A percentile compares a stretch with the other conserved stretches of the same genome.
Evolutionary conservation across 768 basidiomycete genomes (phyloP).

Genomic region (Pleurotus pulmonarius): DNA sequence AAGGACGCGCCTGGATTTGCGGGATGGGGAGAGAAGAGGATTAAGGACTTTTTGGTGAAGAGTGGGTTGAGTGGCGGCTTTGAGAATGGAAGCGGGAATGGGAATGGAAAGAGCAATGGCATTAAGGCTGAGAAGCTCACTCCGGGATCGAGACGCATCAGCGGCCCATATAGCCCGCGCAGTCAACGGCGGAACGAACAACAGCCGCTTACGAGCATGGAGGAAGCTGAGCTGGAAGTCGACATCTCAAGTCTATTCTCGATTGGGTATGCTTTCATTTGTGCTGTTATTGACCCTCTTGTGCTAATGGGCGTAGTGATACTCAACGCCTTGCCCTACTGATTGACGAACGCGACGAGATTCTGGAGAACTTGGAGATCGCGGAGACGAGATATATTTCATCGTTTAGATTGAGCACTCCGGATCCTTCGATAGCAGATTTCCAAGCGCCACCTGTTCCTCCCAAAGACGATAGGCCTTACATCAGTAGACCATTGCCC

Average conservation of each 20-base stretch:
- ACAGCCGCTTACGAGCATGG: conserved; percentile 33
- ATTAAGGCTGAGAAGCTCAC: conserved; percentile 16
- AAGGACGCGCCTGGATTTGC: conserved; percentile 60
- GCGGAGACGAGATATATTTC: conserved; percentile 77
- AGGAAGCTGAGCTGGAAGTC: conserved; percentile 48
- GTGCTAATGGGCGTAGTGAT: conserved; percentile 40
- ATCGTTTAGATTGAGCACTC: conserved; percentile 70
- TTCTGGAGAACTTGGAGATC: conserved; percentile 76
- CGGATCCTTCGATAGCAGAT: conserved; percentile 68
- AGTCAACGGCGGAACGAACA: conserved; percentile 31
- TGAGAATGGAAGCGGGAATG: conserved; percentile 24
- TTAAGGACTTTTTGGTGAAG: conserved; percentile 68
- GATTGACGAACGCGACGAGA: conserved; percentile 71
- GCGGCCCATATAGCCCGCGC: neutral
- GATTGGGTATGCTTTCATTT: conserved; percentile 50
- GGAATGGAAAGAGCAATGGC: conserved; percentile 19
- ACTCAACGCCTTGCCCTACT: conserved; percentile 63
- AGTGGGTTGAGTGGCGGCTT: conserved; percentile 61
- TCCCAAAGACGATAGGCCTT: conserved; percentile 37
- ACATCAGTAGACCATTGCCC: conserved; percentile 68
- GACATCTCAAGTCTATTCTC: conserved; percentile 74
- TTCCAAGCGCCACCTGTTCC: conserved; percentile 39
- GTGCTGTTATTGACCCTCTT: conserved; percentile 1
- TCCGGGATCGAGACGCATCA: conserved; percentile 9
- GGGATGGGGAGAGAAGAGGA: conserved; percentile 68